A percentile compares a stretch with the other conserved stretches of the same genome.
These are phyloP conservation scores for Scheffersomyces titani DNA, from an alignment of 1,139 yeast genomes.

Conservation along the genomic window DNA sequence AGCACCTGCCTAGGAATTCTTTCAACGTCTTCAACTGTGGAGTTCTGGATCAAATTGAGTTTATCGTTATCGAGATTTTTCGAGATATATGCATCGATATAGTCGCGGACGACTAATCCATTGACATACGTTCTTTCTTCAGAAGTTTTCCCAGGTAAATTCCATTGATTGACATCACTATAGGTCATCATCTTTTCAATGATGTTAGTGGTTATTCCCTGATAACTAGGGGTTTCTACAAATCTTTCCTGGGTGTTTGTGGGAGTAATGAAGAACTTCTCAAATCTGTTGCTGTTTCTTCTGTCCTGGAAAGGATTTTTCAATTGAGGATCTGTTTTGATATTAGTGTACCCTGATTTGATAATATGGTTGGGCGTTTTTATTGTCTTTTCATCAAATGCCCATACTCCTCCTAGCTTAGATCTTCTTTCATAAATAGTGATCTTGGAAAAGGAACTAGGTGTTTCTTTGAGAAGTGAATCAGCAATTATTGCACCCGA, in stretches of 20 bases:
- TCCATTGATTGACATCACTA: constrained; percentile 39
- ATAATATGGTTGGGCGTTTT: constrained; percentile 25
- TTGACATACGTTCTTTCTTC: constrained; percentile 27
- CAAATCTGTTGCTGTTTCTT: neutral
- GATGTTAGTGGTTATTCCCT: constrained; percentile 39
- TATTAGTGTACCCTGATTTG: constrained; percentile 22
- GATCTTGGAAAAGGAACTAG: constrained; percentile 12
- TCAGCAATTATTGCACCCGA: constrained; percentile 50
- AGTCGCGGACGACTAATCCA: constrained; percentile 28
- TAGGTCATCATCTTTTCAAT: constrained; percentile 48
- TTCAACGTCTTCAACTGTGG: constrained; percentile 43
- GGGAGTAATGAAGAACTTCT: constrained; percentile 8
- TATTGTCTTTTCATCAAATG: constrained; percentile 21
- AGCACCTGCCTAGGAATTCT: constrained; percentile 14
- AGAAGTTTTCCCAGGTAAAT: constrained; percentile 19
- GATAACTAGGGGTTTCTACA: constrained; percentile 40
- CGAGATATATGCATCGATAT: constrained; percentile 34
- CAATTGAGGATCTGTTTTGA: constrained; percentile 30
- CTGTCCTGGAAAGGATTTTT: constrained; percentile 26
- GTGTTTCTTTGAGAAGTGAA: constrained; percentile 31
- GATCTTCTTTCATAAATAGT: constrained; percentile 31
- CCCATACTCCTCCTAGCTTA: constrained; percentile 36
- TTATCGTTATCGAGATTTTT: constrained; percentile 20
- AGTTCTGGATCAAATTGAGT: constrained; percentile 24
- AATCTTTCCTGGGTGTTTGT: constrained; percentile 20